Evolutionary conservation across 163 green algal genomes (phyloP).

Genomic region (Chlorella variabilis): DNA sequence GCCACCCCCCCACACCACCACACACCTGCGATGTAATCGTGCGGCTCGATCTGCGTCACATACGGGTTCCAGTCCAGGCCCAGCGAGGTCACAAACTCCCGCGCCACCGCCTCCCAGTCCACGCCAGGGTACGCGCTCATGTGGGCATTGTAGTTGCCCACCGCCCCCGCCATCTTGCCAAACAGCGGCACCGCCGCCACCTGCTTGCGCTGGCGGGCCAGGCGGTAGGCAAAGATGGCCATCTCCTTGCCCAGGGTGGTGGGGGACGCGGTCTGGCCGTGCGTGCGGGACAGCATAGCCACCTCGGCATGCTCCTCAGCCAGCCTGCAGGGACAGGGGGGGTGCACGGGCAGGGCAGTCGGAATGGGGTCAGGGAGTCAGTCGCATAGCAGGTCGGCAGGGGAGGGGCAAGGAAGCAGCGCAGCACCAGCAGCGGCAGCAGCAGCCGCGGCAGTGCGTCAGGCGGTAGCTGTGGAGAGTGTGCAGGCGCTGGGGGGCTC

Average conservation of each 20-base stretch:
- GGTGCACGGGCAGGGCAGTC: not conserved
- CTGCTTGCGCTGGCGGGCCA: constrained; percentile 72
- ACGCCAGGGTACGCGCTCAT: constrained; percentile 93
- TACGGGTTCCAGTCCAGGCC: constrained; percentile 78
- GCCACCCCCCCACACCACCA: not conserved
- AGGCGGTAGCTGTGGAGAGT: too few relatives aligned
- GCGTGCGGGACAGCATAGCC: constrained; percentile 96
- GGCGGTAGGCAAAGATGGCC: constrained; percentile 93
- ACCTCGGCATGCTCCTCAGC: constrained; percentile 82
- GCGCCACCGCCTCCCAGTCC: constrained; percentile 81
- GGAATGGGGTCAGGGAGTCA: not conserved
- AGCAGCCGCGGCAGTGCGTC: too few relatives aligned
- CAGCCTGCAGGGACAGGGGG: constrained; percentile 55
- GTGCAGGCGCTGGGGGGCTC: constrained; percentile 30
- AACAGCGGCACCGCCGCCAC: constrained; percentile 72
- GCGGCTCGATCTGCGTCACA: constrained; percentile 98
- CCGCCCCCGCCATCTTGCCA: constrained; percentile 97
- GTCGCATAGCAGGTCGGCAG: too few relatives aligned
- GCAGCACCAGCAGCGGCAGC: too few relatives aligned
- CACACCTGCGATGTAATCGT: constrained; percentile 96
- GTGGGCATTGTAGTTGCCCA: constrained; percentile 99
- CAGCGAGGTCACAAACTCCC: constrained; percentile 78
- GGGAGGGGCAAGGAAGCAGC: too few relatives aligned
- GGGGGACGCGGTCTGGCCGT: constrained; percentile 97
- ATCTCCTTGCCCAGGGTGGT: constrained; percentile 99